Evolutionary conservation across 164 flowering plant genomes (phyloP), one percentile per base, ranked within the genome.

Genomic region (Buxus sempervirens): DNA sequence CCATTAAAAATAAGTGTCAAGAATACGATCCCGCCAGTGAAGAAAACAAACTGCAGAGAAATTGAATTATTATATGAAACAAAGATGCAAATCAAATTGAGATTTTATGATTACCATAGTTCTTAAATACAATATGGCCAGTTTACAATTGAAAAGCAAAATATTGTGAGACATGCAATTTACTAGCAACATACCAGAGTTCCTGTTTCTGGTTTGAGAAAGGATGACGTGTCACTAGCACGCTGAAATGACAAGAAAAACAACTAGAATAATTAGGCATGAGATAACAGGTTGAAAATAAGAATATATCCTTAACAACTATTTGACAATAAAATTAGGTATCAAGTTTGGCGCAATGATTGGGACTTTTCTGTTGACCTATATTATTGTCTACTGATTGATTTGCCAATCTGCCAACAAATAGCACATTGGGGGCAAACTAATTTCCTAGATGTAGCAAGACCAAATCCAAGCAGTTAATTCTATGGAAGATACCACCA

Each of bases 21-120:
- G 76, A 94, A 87, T 16, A 94, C 98, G 65, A 94, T 90, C 66
- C 98, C 97, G 68, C 98, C 95, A 58, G 98, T 94, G 77, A 91
- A 86, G 83, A 94, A 94, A 67, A 94, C 86, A 84, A 94, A 94
- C 97, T 94, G 95, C 76, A 76, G 49, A 75, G 32, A 27, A 13
- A 62, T 32, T 51, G 54, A 53, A 48, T 69, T 41, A 51, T 10
- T 16, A 42, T 42, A 64, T 5, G 6, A 63, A 69, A 23, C 20
- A 64, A 13, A 22, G 16, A 73, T 54, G 38, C 15, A 57, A 24
- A 14, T 14, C 41, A 58, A 1, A 4, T 71, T 36, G 36, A 23
- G 2, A 20, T 24, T n/a, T 21, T 16, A n/a, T 18, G 60, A 28
- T 67, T 57, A 13, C 38, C 23, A 65, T n/a, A n/a, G n/a, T 28